These are phyloP conservation scores for Pecoramyces ruminantium DNA, from an alignment of 192 early-diverging fungal species.

Conservation along the genomic window DNA sequence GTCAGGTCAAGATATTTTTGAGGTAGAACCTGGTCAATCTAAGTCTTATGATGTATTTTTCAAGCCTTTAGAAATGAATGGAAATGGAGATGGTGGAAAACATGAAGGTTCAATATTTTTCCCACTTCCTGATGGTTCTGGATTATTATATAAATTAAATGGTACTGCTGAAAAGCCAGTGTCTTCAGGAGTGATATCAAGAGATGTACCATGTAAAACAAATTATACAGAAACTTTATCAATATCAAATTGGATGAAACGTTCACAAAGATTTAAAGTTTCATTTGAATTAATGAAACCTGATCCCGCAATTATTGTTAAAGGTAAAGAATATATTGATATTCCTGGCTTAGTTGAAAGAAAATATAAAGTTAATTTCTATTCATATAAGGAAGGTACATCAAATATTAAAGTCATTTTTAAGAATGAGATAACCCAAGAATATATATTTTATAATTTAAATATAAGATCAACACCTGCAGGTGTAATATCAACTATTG, in stretches of 20 bases:
- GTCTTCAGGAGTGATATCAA: constrained; percentile 20
- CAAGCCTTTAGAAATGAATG: constrained; percentile 22
- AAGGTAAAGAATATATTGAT: constrained; percentile 40
- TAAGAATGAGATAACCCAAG: constrained; percentile 39
- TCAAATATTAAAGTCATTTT: constrained; percentile 29
- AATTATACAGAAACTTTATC: constrained; percentile 24
- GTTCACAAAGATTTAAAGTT: constrained; percentile 28
- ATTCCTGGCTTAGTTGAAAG: constrained; percentile 21
- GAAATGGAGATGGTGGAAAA: constrained; percentile 12
- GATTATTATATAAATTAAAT: constrained; percentile 36
- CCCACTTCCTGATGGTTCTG: constrained; percentile 39
- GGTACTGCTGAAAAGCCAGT: constrained; percentile 34
- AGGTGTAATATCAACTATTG: constrained; percentile 25
- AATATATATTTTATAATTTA: constrained; percentile 30
- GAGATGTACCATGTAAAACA: constrained; percentile 41
- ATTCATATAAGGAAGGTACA: constrained; percentile 37
- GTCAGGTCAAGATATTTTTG: constrained; percentile 26
- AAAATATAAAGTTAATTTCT: constrained; percentile 40
- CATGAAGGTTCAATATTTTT: constrained; percentile 45
- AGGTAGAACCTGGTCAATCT: constrained; percentile 31
- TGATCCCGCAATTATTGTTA: constrained; percentile 30
- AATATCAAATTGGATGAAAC: constrained; percentile 35
- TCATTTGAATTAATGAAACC: constrained; percentile 28
- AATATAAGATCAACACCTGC: constrained; percentile 30
- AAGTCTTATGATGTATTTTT: constrained; percentile 35